Evolutionary conservation across 2,329 filamentous ascomycete species (phyloP).

Genomic region (Elsinoe australis): DNA sequence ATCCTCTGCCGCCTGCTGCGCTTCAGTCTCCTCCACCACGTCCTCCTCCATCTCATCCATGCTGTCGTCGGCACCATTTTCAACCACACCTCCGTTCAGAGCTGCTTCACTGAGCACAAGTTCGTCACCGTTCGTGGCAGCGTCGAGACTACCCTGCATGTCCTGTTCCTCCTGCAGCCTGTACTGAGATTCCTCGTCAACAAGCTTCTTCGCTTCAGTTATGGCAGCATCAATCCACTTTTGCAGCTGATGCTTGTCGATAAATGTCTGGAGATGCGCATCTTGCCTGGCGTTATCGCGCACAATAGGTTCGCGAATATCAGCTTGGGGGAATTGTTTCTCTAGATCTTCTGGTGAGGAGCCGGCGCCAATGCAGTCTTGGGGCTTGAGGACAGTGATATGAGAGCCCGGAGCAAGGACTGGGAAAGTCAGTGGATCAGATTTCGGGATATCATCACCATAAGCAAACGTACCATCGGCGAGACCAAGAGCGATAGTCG

Average conservation of each 20-base stretch:
- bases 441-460: conserved; percentile 20
- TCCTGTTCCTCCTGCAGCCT: neutral
- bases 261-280: conserved; percentile 52
- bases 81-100: neutral
- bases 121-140: neutral
- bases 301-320: conserved; percentile 58
- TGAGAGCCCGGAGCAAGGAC: conserved; percentile 20
- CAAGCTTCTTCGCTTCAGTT: conserved; percentile 33
- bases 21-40: neutral
- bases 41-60: conserved; percentile 17
- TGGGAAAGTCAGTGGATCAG: conserved; percentile 22
- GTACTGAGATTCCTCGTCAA: conserved; percentile 27
- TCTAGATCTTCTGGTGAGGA: conserved; percentile 54
- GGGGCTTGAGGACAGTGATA: conserved; percentile 25
- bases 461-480: conserved; percentile 49
- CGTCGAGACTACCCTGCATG: neutral
- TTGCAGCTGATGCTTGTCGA: conserved; percentile 61
- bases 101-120: neutral
- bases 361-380: conserved; percentile 45
- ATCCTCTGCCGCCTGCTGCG: neutral
- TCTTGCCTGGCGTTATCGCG: conserved; percentile 70
- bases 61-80: conserved; percentile 8
- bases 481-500: conserved; percentile 49
- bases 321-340: conserved; percentile 43
- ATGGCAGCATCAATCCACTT: conserved; percentile 54